Evolutionary conservation across 179 eudicot species (phyloP), one percentile per base, ranked within the genome.

Genomic region (Corrigiola litoralis): DNA sequence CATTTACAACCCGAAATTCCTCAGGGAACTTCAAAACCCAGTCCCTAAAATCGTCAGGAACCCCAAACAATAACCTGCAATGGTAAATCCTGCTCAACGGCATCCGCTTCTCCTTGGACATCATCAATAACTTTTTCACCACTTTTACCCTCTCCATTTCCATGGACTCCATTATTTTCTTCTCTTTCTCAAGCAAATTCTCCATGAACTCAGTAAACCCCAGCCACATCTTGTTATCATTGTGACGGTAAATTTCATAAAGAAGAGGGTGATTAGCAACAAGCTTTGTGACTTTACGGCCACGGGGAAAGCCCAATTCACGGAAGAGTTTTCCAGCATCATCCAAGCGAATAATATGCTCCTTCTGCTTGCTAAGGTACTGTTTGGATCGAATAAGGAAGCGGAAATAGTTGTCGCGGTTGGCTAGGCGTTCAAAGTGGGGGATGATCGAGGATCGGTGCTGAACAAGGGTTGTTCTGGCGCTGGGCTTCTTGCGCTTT

Each of bases 271-370:
- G 96, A 46, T 73, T 78, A 24, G 72, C 75, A 20, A 88, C 66
- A 50, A 67, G 86, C 45, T 74, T 82, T 44, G 72, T 60, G 28
- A 90, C 82, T 44, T 90, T 90, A 21, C 96, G 85, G 42, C 95
- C 99, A 18, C 99, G 94, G 32, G 95, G 87, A 28, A 94, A 90
- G 4, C 99, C 99, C 55, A 94, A 69, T 71, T 90, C 89, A 16
- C 87, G 89, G 78, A 76, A 73, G 70, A 88, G 95, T 59, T 90
- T 94, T 0, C 91, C 91, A 41, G 99, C 99, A 18, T 84, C 87
- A 27, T 90, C 94, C 29, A 94, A 87, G 28, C 66, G 90, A 52
- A 94, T 86, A 63, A 90, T 73, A 31, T 86, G 97, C 0, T 81
- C 72, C n/a, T 80, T 85, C 55, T 87, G 97, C 71, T 85, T 94